phyloP scores from a whole-genome alignment of 345 rosid species.

The Anacardium occidentale region DNA sequence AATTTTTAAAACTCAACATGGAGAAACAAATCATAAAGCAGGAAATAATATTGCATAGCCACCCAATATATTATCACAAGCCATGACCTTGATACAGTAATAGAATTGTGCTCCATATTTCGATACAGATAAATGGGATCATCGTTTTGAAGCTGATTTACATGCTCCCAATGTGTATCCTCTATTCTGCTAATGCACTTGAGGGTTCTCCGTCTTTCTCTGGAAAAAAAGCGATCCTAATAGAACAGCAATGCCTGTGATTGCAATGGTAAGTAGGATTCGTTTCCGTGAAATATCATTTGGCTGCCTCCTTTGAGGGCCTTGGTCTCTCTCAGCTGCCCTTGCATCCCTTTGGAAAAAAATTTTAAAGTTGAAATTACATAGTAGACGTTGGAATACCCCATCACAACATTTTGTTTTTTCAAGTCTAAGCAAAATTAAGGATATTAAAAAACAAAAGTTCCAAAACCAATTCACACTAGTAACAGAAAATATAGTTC shows the following conservation, averaged over 20 bases:
- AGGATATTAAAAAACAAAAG: not conserved
- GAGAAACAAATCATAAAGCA: not conserved
- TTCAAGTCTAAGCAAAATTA: not conserved
- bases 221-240: constrained; percentile 87
- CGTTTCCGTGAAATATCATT: constrained; percentile 56
- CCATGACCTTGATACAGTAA: constrained; percentile 22
- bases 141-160: constrained; percentile 33
- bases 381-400: not conserved
- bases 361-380: constrained; percentile 7
- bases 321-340: constrained; percentile 60
- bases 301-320: constrained; percentile 54
- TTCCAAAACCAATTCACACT: not conserved
- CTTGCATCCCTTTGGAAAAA: constrained; percentile 51
- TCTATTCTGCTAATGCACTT: constrained; percentile 41
- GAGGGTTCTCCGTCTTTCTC: constrained; percentile 54
- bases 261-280: constrained; percentile 76
- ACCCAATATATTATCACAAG: constrained; percentile 14
- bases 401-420: not conserved
- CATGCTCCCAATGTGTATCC: constrained; percentile 24
- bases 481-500: not conserved
- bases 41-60: constrained; percentile 6
- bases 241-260: constrained; percentile 86
- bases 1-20: not conserved
- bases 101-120: constrained; percentile 20
- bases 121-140: constrained; percentile 29